phyloP scores from a whole-genome alignment of 371 early-diverging fungal species.

The Parasitella parasitica region DNA sequence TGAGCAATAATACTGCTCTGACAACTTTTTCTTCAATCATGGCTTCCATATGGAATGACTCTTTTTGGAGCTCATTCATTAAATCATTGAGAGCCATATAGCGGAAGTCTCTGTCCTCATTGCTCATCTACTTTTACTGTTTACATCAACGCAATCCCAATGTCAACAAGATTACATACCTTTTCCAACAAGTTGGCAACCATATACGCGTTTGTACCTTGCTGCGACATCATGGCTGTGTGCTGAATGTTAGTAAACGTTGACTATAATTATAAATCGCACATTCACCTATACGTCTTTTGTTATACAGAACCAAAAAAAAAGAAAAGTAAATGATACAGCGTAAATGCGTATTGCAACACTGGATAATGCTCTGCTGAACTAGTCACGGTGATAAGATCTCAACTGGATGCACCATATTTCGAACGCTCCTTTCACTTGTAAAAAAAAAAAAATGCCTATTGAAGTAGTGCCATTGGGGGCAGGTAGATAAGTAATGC shows the following conservation, averaged over 20 bases:
- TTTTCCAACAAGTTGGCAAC: conserved; percentile 67
- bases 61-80: conserved; percentile 69
- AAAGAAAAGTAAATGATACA: neutral
- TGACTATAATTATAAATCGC: too few species aligned
- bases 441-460: conserved; percentile 5
- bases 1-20: conserved; percentile 67
- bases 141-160: too few species aligned
- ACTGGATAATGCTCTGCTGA: too few species aligned
- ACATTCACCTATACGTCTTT: neutral
- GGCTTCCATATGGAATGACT: conserved; percentile 62
- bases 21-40: conserved; percentile 66
- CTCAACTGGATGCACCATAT: too few species aligned
- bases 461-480: conserved; percentile 33
- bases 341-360: too few species aligned
- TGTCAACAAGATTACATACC: too few species aligned
- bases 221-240: conserved; percentile 24
- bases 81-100: conserved; percentile 93
- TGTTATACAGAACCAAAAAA: neutral
- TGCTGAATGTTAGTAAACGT: neutral
- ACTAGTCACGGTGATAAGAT: too few species aligned
- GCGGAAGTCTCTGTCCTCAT: conserved; percentile 88
- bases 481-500: too few species aligned
- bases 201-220: conserved; percentile 61
- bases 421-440: neutral
- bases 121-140: conserved; percentile 55